phyloP scores from a whole-genome alignment of 2,329 filamentous ascomycete genomes.

The Curvularia eragrostidis region DNA sequence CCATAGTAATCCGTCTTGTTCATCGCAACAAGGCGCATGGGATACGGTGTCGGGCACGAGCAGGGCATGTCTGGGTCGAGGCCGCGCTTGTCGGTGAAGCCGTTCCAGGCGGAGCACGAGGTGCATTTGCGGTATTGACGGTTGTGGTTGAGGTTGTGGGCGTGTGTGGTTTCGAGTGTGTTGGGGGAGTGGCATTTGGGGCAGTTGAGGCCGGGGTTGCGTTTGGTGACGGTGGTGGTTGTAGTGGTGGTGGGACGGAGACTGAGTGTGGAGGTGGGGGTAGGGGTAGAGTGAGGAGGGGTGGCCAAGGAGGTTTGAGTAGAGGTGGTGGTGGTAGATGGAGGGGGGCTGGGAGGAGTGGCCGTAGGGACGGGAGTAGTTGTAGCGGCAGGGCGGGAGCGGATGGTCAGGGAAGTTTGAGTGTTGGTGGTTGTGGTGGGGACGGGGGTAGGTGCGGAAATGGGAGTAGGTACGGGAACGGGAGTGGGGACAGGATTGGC shows the following conservation, averaged over 20 bases:
- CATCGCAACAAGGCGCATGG: conserved; percentile 4
- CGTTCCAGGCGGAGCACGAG: conserved; percentile 6
- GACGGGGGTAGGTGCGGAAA: too few relatives aligned
- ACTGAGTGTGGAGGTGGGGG: too few relatives aligned
- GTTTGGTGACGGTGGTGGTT: background rate
- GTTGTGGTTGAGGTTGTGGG: background rate
- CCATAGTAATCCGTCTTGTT: background rate
- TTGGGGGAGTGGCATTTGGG: conserved; percentile 1
- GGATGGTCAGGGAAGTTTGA: too few relatives aligned
- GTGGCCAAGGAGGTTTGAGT: background rate
- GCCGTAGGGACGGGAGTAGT: background rate
- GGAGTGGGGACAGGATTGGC: background rate
- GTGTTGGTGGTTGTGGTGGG: too few relatives aligned
- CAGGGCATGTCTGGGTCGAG: background rate
- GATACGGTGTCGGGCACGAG: background rate
- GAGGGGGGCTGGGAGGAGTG: background rate
- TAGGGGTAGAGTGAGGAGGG: background rate
- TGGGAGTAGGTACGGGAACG: background rate
- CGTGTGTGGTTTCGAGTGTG: background rate
- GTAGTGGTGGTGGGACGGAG: background rate
- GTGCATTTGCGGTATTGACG: conserved; percentile 5
- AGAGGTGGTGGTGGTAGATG: background rate
- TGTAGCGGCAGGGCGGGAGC: too few relatives aligned
- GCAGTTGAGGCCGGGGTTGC: background rate
- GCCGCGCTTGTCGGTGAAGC: conserved; percentile 6